phyloP scores from a whole-genome alignment of 75 land plant species.

The Pseudotsuga menziesii region DNA sequence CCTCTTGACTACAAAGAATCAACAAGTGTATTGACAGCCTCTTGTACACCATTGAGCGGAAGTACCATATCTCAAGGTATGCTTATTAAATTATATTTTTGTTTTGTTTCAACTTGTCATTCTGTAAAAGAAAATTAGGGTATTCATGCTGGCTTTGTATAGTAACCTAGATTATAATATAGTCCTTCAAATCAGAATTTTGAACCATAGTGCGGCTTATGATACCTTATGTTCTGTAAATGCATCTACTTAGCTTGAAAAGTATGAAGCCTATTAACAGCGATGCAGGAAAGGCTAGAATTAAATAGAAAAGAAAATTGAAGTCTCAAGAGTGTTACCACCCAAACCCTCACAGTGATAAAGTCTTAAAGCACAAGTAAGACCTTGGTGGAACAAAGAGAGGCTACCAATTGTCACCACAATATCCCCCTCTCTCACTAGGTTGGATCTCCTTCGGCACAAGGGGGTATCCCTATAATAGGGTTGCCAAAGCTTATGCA shows the following conservation, averaged over 20 bases:
- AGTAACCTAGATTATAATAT: neutral
- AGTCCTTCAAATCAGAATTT: neutral
- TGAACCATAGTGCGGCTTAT: neutral
- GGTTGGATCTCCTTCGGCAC: no score
- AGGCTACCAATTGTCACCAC: no score
- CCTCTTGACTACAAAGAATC: conserved; percentile 65
- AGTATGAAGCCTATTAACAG: neutral
- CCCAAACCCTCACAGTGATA: no score
- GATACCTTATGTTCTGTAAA: neutral
- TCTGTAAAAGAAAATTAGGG: neutral
- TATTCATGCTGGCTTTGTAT: neutral
- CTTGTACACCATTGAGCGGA: neutral
- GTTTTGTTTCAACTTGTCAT: neutral
- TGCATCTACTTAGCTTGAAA: neutral
- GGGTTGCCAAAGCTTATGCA: no score
- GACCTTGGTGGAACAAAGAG: no score
- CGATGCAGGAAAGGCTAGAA: neutral
- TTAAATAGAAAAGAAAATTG: neutral
- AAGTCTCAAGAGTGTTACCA: neutral
- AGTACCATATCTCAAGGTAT: neutral
- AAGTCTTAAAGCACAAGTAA: no score
- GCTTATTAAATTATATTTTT: neutral
- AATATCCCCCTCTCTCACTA: no score
- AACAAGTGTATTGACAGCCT: neutral
- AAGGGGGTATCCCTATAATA: no score